These are phyloP conservation scores for Myxozyma sirexii DNA, from an alignment of 805 yeast genomes.

Conservation along the genomic window DNA sequence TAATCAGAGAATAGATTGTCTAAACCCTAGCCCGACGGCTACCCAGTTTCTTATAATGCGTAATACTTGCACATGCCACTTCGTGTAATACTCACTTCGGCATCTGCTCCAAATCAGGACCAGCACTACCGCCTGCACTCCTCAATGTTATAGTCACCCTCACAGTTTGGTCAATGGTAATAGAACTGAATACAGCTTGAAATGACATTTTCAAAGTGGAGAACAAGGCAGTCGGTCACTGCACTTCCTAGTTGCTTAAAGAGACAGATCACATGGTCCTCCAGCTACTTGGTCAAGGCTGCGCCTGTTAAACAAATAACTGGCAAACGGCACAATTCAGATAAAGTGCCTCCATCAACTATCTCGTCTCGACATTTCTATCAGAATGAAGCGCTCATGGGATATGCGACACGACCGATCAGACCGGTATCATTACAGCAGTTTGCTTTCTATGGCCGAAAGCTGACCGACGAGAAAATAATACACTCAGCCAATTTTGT, in stretches of 20 bases:
- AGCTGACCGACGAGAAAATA: conserved; percentile 73
- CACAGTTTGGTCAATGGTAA: too few relatives aligned
- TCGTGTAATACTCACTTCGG: background rate
- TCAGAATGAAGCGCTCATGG: conserved; percentile 69
- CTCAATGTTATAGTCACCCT: too few relatives aligned
- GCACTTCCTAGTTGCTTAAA: too few relatives aligned
- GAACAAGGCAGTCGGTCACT: too few relatives aligned
- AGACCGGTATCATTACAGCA: conserved; percentile 91
- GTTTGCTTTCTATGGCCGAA: conserved; percentile 84
- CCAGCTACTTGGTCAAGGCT: background rate
- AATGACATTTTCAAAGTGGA: too few relatives aligned
- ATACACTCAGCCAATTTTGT: conserved; percentile 87
- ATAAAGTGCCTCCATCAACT: conserved; percentile 22
- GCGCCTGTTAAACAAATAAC: background rate
- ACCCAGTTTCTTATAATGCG: background rate
- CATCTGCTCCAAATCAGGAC: background rate
- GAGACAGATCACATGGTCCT: background rate
- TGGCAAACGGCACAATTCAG: conserved; percentile 17
- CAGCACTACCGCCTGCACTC: too few relatives aligned
- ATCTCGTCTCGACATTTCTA: conserved; percentile 70
- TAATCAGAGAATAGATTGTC: background rate
- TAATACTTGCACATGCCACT: background rate
- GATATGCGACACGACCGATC: conserved; percentile 67
- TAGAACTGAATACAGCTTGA: too few relatives aligned
- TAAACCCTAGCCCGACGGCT: conserved; percentile 2